phyloP scores from a whole-genome alignment of 352 stramenopile species.

The Phytophthora chlamydospora region DNA sequence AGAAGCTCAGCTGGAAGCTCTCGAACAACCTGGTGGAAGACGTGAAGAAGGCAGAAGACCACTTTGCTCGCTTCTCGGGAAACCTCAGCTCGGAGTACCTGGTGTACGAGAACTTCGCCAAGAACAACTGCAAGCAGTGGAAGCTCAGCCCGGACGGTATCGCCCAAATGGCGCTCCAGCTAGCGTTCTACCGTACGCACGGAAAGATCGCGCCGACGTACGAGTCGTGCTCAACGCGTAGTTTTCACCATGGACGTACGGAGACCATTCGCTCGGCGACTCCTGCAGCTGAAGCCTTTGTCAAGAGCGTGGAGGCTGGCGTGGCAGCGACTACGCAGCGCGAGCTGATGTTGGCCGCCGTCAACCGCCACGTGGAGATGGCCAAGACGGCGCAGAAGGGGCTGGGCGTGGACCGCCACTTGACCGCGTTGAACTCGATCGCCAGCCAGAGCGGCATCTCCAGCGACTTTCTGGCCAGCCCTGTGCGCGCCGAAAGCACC shows the following conservation, averaged over 20 bases:
- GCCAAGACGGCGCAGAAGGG: slow-evolving; percentile 90
- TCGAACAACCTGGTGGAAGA: slow-evolving; percentile 79
- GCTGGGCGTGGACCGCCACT: slow-evolving; percentile 87
- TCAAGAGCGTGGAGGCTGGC: slow-evolving; percentile 58
- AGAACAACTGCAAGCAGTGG: slow-evolving; percentile 92
- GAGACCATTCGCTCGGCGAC: slow-evolving; percentile 92
- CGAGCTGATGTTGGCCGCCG: slow-evolving; percentile 69
- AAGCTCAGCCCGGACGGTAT: slow-evolving; percentile 91
- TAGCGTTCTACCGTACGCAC: slow-evolving; percentile 87
- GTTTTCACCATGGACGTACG: slow-evolving; percentile 91
- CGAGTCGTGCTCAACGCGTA: slow-evolving; percentile 92
- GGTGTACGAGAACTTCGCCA: slow-evolving; percentile 89
- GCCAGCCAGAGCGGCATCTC: slow-evolving; percentile 61
- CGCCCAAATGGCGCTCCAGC: slow-evolving; percentile 92
- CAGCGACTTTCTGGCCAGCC: slow-evolving; percentile 81
- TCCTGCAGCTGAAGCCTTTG: slow-evolving; percentile 72
- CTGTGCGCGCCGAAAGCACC: slow-evolving; percentile 76
- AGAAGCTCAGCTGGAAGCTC: slow-evolving; percentile 74
- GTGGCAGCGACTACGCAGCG: slow-evolving; percentile 55
- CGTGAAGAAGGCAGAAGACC: slow-evolving; percentile 69
- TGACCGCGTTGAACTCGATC: slow-evolving; percentile 83
- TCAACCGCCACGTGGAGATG: slow-evolving; percentile 88
- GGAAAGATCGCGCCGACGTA: slow-evolving; percentile 85
- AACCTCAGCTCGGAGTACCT: slow-evolving; percentile 85
- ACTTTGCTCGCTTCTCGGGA: slow-evolving; percentile 68